These are phyloP conservation scores for Tulasnella sp. DNA, from an alignment of 768 basidiomycete genomes.

Conservation along the genomic window DNA sequence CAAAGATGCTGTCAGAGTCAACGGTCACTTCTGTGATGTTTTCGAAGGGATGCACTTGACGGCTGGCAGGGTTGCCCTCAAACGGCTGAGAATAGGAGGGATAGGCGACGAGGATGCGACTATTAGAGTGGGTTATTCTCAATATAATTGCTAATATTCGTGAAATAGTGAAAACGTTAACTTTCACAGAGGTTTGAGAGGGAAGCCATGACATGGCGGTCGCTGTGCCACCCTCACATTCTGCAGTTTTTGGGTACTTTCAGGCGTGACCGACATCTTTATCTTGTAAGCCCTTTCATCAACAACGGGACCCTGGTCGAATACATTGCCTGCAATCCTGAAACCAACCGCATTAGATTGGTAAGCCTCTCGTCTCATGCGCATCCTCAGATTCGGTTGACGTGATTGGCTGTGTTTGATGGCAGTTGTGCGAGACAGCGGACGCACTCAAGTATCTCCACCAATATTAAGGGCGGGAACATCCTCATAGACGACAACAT, in stretches of 20 bases:
- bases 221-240: neutral
- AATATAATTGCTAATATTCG: neutral
- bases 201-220: neutral
- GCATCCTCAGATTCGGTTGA: neutral
- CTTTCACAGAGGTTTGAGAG: neutral
- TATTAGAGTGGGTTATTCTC: neutral
- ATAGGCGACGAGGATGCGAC: neutral
- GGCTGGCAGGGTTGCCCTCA: neutral
- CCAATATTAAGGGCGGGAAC: neutral
- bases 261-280: neutral
- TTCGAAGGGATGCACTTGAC: neutral
- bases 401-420: neutral
- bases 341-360: neutral
- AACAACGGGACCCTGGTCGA: neutral
- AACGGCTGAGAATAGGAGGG: neutral
- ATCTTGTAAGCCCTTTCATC: neutral
- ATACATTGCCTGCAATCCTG: neutral
- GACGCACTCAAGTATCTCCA: neutral
- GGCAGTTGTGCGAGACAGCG: neutral
- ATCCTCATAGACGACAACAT: neutral
- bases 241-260: neutral
- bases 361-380: neutral
- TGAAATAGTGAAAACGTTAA: neutral
- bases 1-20: too few species aligned
- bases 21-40: neutral